Evolutionary conservation across 177 flowering plant species (phyloP).

Genomic region (Vitis hybrid): DNA sequence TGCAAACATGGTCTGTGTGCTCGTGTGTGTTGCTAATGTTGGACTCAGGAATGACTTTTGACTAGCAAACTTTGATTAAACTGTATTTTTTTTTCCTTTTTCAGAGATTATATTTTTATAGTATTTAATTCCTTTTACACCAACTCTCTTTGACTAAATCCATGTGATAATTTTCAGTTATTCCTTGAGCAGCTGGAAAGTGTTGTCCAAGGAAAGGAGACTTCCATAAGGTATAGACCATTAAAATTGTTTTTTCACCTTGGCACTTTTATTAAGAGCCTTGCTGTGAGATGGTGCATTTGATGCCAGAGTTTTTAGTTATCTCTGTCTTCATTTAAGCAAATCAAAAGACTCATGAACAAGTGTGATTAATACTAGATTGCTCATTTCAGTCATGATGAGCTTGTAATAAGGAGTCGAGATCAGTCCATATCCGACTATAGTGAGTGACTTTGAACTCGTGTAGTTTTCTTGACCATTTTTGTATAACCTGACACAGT

Average conservation of each 20-base stretch:
- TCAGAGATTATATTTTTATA: not conserved
- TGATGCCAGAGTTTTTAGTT: not conserved
- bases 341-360: no score
- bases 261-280: not conserved
- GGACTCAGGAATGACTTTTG: not conserved
- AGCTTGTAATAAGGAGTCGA: slow-evolving; percentile 67
- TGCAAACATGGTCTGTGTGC: no score
- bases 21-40: not conserved
- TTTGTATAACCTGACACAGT: slow-evolving; percentile 10
- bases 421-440: slow-evolving; percentile 89
- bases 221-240: slow-evolving; percentile 61
- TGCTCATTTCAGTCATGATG: slow-evolving; percentile 55
- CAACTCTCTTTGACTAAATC: slow-evolving; percentile 11
- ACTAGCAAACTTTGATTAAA: not conserved
- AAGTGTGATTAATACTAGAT: no score
- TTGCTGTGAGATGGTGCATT: not conserved
- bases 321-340: not conserved
- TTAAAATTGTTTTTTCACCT: slow-evolving; percentile 3
- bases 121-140: not conserved
- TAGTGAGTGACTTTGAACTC: slow-evolving; percentile 45
- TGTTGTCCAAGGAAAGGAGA: slow-evolving; percentile 64
- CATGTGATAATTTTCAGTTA: slow-evolving; percentile 46
- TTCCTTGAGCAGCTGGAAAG: slow-evolving; percentile 87
- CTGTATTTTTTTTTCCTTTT: not conserved
- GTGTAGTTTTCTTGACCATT: slow-evolving; percentile 19